Conservation (phyloP, 2,329 filamentous ascomycete genomes). For the Phaeosphaeriaceae sp. region DNA sequence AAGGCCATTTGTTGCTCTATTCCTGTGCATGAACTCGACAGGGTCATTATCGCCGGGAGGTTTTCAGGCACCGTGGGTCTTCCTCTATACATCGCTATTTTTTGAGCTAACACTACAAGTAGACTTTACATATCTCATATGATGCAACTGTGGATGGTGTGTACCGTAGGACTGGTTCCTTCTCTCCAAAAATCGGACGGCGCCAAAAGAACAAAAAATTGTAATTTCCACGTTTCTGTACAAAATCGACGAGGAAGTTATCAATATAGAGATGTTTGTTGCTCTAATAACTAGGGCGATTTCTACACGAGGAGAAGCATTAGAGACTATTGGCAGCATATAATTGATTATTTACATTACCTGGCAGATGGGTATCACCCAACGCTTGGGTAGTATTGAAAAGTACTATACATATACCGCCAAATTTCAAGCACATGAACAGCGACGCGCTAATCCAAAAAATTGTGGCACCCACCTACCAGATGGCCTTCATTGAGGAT, state of each 20-base stretch:
- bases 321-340: conserved; percentile 36
- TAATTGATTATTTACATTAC: conserved; percentile 40
- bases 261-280: conserved; percentile 92
- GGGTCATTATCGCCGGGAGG: conserved; percentile 36
- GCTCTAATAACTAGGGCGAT: conserved; percentile 70
- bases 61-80: conserved; percentile 42
- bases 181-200: conserved; percentile 13
- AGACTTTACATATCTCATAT: conserved; percentile 34
- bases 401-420: conserved; percentile 17
- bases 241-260: conserved; percentile 55
- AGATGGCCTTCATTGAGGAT: conserved; percentile 30
- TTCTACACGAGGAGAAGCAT: conserved; percentile 7
- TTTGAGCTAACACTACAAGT: not conserved
- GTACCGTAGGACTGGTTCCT: conserved; percentile 25
- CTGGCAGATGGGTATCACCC: conserved; percentile 24
- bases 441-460: conserved; percentile 15
- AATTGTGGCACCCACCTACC: conserved; percentile 24
- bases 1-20: conserved; percentile 47
- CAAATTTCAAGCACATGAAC: not conserved
- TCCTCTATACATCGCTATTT: not conserved
- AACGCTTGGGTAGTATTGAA: conserved; percentile 11
- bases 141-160: conserved; percentile 50
- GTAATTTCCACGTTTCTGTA: conserved; percentile 28
- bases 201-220: conserved; percentile 31
- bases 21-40: conserved; percentile 38